Percentiles rank a stretch among this genome's conserved stretches.
phyloP scores from a whole-genome alignment of 2,329 filamentous ascomycete genomes.

The Monilinia fructigena region DNA sequence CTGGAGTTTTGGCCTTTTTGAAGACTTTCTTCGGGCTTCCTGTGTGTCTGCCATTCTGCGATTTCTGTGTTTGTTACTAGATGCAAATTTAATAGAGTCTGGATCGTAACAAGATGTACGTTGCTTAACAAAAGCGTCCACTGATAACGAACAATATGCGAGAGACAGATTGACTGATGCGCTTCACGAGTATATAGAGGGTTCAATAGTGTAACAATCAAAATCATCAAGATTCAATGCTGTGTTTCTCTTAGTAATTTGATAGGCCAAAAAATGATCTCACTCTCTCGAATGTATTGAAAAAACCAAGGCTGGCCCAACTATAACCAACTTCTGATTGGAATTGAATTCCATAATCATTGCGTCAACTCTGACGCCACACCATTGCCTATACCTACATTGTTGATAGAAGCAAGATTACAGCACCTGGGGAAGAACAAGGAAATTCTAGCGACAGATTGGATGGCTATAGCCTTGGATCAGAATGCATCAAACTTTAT shows the following conservation, averaged over 20 bases:
- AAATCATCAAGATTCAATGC: not conserved
- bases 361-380: slow-evolving; percentile 19
- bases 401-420: not conserved
- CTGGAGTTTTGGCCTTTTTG: slow-evolving; percentile 20
- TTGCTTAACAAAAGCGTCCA: slow-evolving; percentile 19
- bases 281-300: not conserved
- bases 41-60: slow-evolving; percentile 20
- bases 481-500: slow-evolving; percentile 13
- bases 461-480: slow-evolving; percentile 11
- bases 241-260: slow-evolving; percentile 21
- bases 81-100: slow-evolving; percentile 12
- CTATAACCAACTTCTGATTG: slow-evolving; percentile 16
- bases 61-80: not conserved
- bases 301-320: slow-evolving; percentile 9
- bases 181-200: slow-evolving; percentile 18
- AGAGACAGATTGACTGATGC: slow-evolving; percentile 19
- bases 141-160: slow-evolving; percentile 16
- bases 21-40: slow-evolving; percentile 23
- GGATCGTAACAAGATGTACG: slow-evolving; percentile 10
- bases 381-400: not conserved
- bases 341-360: slow-evolving; percentile 10
- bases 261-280: slow-evolving; percentile 15
- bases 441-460: slow-evolving; percentile 15
- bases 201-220: not conserved
- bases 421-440: slow-evolving; percentile 15